Conservation (phyloP, 2,329 filamentous ascomycete genomes). For the Chrysoporthe puriensis region DNA sequence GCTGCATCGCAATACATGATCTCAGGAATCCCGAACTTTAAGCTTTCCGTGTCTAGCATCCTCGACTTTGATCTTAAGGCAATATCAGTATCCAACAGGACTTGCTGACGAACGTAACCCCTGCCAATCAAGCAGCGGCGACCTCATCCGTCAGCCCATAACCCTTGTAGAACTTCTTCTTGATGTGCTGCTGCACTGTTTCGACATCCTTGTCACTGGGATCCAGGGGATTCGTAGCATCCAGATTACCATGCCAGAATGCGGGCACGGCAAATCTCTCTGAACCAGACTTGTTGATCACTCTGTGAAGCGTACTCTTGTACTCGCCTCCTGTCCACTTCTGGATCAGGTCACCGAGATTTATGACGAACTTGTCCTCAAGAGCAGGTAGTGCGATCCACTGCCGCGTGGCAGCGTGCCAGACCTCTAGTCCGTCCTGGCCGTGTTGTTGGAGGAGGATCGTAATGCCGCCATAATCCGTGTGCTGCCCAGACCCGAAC, state of each 20-base stretch:
- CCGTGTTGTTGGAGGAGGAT: conserved; percentile 35
- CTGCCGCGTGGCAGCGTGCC: conserved; percentile 24
- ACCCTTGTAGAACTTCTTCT: conserved; percentile 31
- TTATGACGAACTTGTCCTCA: conserved; percentile 33
- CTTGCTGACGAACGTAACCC: not conserved
- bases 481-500: conserved; percentile 33
- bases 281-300: conserved; percentile 25
- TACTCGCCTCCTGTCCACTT: conserved; percentile 29
- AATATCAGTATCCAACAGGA: no score
- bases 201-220: conserved; percentile 29
- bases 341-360: conserved; percentile 33
- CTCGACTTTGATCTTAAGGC: not conserved
- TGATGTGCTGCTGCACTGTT: conserved; percentile 32
- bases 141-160: not conserved
- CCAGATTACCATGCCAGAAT: conserved; percentile 35
- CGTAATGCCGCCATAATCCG: conserved; percentile 35
- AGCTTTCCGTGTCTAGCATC: not conserved
- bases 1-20: not conserved
- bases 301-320: conserved; percentile 31
- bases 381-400: conserved; percentile 32
- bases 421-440: conserved; percentile 34
- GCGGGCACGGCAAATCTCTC: conserved; percentile 23
- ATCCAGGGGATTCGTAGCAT: conserved; percentile 33
- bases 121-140: not conserved
- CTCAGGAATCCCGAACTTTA: not conserved